Evolutionary conservation across 306 rosid species (phyloP).

Genomic region (Quercus bicolor): DNA sequence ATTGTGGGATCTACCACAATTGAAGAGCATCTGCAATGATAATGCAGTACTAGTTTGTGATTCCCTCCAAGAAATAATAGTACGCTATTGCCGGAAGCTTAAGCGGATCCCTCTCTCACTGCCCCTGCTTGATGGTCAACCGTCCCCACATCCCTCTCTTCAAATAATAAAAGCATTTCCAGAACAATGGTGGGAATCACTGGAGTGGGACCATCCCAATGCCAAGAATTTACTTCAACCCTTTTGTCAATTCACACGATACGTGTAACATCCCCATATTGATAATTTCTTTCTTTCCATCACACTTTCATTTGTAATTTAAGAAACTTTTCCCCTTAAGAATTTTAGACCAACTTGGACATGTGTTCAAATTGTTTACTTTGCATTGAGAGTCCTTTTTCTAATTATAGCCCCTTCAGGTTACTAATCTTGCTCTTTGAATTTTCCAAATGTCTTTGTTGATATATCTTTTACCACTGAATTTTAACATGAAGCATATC

Average conservation of each 20-base stretch:
- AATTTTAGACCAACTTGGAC: no score
- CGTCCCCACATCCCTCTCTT: slow-evolving; percentile 18
- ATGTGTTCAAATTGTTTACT: no score
- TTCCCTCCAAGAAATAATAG: neutral
- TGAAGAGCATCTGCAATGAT: neutral
- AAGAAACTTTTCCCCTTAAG: no score
- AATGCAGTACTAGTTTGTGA: neutral
- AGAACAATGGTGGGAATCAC: slow-evolving; percentile 19
- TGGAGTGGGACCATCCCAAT: slow-evolving; percentile 15
- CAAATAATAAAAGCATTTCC: slow-evolving; percentile 17
- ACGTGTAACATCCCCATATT: neutral
- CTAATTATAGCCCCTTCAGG: no score
- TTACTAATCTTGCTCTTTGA: no score
- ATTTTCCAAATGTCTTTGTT: no score
- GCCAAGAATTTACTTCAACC: slow-evolving; percentile 10
- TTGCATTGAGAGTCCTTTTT: no score
- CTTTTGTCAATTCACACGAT: slow-evolving; percentile 15
- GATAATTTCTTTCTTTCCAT: neutral
- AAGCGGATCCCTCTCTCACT: slow-evolving; percentile 8
- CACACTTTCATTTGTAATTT: neutral
- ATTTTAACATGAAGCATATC: no score
- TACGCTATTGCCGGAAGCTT: slow-evolving; percentile 1
- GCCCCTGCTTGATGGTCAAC: neutral
- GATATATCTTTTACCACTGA: no score
- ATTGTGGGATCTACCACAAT: neutral